A percentile compares a stretch with the other conserved stretches of the same genome.
phyloP scores from a whole-genome alignment of 148 eudicot species.

The Cornus florida region DNA sequence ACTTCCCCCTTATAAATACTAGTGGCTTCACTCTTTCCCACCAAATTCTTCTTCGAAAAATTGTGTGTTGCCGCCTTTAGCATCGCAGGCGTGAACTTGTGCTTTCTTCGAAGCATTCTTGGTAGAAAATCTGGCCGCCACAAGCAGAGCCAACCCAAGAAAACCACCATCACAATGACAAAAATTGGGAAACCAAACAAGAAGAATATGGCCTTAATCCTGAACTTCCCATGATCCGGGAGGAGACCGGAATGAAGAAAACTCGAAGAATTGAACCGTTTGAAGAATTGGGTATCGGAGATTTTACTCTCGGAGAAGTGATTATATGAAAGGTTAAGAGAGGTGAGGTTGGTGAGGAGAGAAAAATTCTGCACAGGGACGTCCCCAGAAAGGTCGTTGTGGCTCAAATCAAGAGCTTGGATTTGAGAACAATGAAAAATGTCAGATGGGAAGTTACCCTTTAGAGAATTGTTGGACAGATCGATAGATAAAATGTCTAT shows the following conservation, averaged over 20 bases:
- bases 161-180: neutral
- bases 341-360: conserved; percentile 20
- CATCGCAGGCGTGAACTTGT: conserved; percentile 16
- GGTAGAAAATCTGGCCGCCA: conserved; percentile 18
- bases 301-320: conserved; percentile 27
- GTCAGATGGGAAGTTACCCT: conserved; percentile 30
- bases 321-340: conserved; percentile 33
- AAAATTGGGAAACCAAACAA: conserved; percentile 19
- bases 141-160: conserved; percentile 8
- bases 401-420: conserved; percentile 33
- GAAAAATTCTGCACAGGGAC: conserved; percentile 30
- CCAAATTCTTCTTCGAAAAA: conserved; percentile 19
- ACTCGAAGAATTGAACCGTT: conserved; percentile 34
- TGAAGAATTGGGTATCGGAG: conserved; percentile 22
- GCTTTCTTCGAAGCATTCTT: neutral
- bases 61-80: conserved; percentile 17
- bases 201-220: conserved; percentile 22
- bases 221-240: conserved; percentile 26
- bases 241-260: conserved; percentile 30
- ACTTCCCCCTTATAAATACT: conserved; percentile 25
- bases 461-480: conserved; percentile 31
- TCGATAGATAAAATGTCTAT: conserved; percentile 28
- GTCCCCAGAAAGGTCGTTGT: conserved; percentile 32
- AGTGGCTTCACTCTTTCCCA: conserved; percentile 11
- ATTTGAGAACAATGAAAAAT: conserved; percentile 35